Base-by-base conservation (phyloP, 306 rosid species). In the Glycine tomentella region DNA sequence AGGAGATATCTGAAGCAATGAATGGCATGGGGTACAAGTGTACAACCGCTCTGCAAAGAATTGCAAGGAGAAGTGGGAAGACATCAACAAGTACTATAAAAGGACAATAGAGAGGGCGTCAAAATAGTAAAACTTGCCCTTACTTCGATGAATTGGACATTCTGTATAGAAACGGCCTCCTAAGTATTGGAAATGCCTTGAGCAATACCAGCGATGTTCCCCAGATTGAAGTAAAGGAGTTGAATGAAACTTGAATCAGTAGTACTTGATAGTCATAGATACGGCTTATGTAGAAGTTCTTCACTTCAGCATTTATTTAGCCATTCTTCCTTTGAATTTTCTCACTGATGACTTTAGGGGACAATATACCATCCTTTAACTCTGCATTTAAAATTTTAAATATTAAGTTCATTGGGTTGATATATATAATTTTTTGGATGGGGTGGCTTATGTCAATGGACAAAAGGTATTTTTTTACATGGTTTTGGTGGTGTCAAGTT, bases 51-150 rank as follows among this genome's bases (percentile, higher is more conserved):
- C 93, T 3, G 91, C 90, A 15, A 91, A 86, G 84, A 90, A 89
- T 81, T 95, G 99, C 53, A 91, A 85, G 85, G 95, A 95, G 84
- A 93, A 93, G 84, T 93, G 99, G 97, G 96, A 90, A 63, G 89
- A 91, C 91, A 91, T 93, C 77, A 93, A 90, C 87, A 93, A 90
- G 87, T 90, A 95, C 69, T 91, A 90, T 82, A 91, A 77, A 75
- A 90, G 86, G 84, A 82, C 90, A 3, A 63, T 77, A 6, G 91
- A 78, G 58, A 87, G 82, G 82, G 77, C 79, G 72, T 52, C 73
- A 70, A 6, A 89, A 87, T 69, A 81, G 83, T 57, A 91, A 89
- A 84, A 78, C 86, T 50, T 89, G 97, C 76, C 90, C 87, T 4
- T 90, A 91, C 84, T 92, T 92, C 74, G 82, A 84, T 49, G 92